These are phyloP conservation scores for Prinsepia uniflora DNA, from an alignment of 306 rosid species.

Conservation along the genomic window DNA sequence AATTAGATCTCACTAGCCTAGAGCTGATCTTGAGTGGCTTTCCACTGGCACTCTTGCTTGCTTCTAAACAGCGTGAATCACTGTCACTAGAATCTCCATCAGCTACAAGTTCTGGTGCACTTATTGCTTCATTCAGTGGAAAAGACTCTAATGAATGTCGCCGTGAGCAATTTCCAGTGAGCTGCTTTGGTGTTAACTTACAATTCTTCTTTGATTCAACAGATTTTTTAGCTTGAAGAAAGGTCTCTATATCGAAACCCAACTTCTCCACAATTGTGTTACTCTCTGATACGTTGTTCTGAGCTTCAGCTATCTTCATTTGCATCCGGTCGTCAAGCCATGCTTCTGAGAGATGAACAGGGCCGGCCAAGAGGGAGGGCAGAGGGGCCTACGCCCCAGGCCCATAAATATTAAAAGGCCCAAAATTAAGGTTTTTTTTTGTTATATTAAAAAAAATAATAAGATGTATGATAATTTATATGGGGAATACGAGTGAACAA, in stretches of 20 bases:
- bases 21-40: slow-evolving; percentile 27
- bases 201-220: slow-evolving; percentile 33
- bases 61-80: slow-evolving; percentile 22
- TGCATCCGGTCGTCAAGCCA: slow-evolving; percentile 88
- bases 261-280: slow-evolving; percentile 61
- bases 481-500: no score
- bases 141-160: slow-evolving; percentile 54
- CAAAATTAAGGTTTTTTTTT: no score
- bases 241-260: slow-evolving; percentile 69
- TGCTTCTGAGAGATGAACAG: slow-evolving; percentile 76
- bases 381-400: no score
- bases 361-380: no score
- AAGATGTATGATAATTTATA: no score
- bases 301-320: slow-evolving; percentile 46
- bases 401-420: no score
- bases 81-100: slow-evolving; percentile 40
- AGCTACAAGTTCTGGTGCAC: slow-evolving; percentile 48
- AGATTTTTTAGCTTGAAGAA: slow-evolving; percentile 62
- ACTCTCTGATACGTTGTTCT: slow-evolving; percentile 33
- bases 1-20: slow-evolving; percentile 23
- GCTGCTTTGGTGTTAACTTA: slow-evolving; percentile 40
- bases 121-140: slow-evolving; percentile 42
- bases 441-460: no score
- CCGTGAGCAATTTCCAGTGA: slow-evolving; percentile 41
- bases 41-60: slow-evolving; percentile 22